phyloP scores from a whole-genome alignment of 139 green algal genomes.

The Tetradesmus obliquus region DNA sequence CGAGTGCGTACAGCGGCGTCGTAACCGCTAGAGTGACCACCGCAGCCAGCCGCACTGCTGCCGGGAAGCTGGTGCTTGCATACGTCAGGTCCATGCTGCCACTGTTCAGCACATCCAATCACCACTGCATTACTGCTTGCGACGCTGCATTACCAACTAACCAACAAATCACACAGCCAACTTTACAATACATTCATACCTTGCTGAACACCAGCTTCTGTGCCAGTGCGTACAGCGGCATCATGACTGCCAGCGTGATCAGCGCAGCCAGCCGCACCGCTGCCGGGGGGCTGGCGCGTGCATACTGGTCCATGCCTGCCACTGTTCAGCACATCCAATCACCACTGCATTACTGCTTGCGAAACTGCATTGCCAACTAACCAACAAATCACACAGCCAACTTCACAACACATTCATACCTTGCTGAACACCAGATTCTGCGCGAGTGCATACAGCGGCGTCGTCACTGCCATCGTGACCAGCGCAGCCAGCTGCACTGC shows the following conservation, averaged over 20 bases:
- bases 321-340: no score
- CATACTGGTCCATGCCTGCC: slow-evolving; percentile 53
- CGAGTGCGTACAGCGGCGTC: slow-evolving; percentile 76
- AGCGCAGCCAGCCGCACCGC: slow-evolving; percentile 56
- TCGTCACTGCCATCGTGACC: slow-evolving; percentile 67
- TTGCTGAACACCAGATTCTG: slow-evolving; percentile 73
- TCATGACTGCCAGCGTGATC: slow-evolving; percentile 66
- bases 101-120: no score
- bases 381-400: no score
- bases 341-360: no score
- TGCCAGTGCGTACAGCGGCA: slow-evolving; percentile 77
- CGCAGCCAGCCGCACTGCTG: slow-evolving; percentile 56
- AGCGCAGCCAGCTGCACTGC: slow-evolving; percentile 59
- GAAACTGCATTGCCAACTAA: no score
- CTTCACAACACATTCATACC: background rate
- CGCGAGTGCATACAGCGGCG: slow-evolving; percentile 78
- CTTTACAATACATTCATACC: no score
- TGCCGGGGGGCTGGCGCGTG: slow-evolving; percentile 44
- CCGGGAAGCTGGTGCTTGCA: slow-evolving; percentile 48
- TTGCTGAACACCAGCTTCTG: slow-evolving; percentile 73
- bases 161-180: no score
- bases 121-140: no score
- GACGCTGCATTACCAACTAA: no score
- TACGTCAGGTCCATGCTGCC: slow-evolving; percentile 49
- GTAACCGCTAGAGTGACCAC: slow-evolving; percentile 67